Evolutionary conservation across 1,139 yeast genomes (phyloP), one percentile per base, ranked within the genome.

Genomic region (Sugiyamaella castrensis): DNA sequence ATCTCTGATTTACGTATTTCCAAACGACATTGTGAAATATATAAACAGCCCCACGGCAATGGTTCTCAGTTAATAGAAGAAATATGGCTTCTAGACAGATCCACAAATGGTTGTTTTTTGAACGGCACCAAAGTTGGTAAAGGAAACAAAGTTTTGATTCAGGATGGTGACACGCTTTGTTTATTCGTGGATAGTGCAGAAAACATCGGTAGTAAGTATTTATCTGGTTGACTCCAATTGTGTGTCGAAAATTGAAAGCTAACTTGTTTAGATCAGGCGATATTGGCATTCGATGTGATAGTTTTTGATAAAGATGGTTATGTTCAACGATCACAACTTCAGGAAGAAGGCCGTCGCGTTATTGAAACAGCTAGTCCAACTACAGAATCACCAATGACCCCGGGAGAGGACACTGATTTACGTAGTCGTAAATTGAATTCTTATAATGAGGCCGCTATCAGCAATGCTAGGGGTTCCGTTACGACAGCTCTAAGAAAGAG

Each of bases 71-170:
- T 37, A 9, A 37, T 37, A 24, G 87, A 82, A 51, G 89, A 82
- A 60, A 71, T 87, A n/a, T 88, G 96, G 95, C 69, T 89, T 15
- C 68, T 86, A 37, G 96, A 87, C 61, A 78, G 75, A 53, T 85
- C 95, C 46, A 80, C 95, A 0, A 89, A 89, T 64, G 84, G 87
- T 1, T 87, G 96, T 62, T 79, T 73, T 56, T 76, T 89, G 8
- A 87, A 89, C 61, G 77, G 77, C 4, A 65, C 68, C 11, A 73
- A 72, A 41, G 62, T 89, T 37, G 85, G 85, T 0, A 79, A 80
- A 53, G 84, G 84, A 1, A 73, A 75, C 33, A 87, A 87, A 57
- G 76, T 76, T 0, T 75, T 79, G 53, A 60, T 89, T 0, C 79
- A 73, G 58, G 73, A 84, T 54, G 84, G 83, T 1, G 96, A 88